These are phyloP conservation scores for Naganishia kalamii DNA, from an alignment of 768 basidiomycete species.

Conservation along the genomic window DNA sequence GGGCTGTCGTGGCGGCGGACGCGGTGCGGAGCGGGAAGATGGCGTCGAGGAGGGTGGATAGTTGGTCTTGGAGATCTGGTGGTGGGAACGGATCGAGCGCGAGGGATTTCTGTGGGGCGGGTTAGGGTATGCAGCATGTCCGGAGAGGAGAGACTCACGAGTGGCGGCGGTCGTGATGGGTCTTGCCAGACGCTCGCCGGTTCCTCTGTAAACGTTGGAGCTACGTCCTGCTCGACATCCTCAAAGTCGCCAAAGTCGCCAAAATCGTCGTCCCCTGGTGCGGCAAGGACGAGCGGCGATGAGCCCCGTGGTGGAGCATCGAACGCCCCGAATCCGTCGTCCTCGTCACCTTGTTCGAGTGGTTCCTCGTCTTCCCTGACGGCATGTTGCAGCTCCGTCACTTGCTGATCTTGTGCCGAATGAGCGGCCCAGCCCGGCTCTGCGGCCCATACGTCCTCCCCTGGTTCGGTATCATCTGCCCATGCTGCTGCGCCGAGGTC, in stretches of 20 bases:
- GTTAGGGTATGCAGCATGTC: not conserved
- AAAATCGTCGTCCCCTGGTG: slow-evolving; percentile 28
- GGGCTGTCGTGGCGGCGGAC: slow-evolving; percentile 40
- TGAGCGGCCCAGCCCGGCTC: too few relatives aligned
- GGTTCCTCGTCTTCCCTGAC: not conserved
- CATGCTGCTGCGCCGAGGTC: slow-evolving; percentile 16
- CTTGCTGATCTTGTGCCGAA: not conserved
- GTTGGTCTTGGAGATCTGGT: slow-evolving; percentile 56
- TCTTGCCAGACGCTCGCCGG: slow-evolving; percentile 37
- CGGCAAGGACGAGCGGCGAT: not conserved
- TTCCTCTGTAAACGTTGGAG: slow-evolving; percentile 45
- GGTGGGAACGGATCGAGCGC: slow-evolving; percentile 59
- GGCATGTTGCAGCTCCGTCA: not conserved
- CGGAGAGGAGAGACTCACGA: slow-evolving; percentile 1
- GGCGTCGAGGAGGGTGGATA: slow-evolving; percentile 62
- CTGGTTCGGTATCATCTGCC: slow-evolving; percentile 7
- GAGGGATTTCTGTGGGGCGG: slow-evolving; percentile 57
- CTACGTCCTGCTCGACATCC: slow-evolving; percentile 50
- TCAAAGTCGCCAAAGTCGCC: slow-evolving; percentile 57
- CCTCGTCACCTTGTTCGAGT: too few relatives aligned
- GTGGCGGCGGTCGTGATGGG: not conserved
- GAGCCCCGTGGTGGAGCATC: not conserved
- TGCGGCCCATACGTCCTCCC: slow-evolving; percentile 8
- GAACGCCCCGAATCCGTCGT: slow-evolving; percentile 2
- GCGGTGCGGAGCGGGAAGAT: slow-evolving; percentile 53